Conservation (phyloP, 306 rosid genomes). For the Begonia masoniana region DNA sequence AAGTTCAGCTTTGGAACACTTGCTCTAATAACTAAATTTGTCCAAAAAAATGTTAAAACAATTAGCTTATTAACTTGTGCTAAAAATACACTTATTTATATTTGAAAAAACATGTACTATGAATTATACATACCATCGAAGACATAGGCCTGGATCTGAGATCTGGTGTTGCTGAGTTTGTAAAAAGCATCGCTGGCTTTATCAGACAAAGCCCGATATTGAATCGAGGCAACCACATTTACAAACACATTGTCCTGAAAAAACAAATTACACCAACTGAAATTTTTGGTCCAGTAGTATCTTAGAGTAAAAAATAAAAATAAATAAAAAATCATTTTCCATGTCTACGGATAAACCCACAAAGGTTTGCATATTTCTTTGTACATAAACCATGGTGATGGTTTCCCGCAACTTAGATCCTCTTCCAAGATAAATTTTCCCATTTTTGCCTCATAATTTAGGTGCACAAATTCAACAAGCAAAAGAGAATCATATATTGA, state of each 20-base stretch:
- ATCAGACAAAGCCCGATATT: slow-evolving; percentile 66
- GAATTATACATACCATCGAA: slow-evolving; percentile 46
- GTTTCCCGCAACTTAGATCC: slow-evolving; percentile 42
- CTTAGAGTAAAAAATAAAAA: background rate
- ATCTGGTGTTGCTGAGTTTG: slow-evolving; percentile 22
- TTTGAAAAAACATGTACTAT: too few relatives aligned
- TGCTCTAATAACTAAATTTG: slow-evolving; percentile 56
- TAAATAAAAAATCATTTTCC: background rate
- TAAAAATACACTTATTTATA: too few relatives aligned
- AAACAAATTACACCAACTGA: too few relatives aligned
- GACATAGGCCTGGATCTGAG: slow-evolving; percentile 78
- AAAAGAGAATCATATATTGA: too few relatives aligned
- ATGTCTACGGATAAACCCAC: slow-evolving; percentile 3
- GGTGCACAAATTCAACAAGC: too few relatives aligned
- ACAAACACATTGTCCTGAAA: slow-evolving; percentile 79
- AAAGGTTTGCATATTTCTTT: slow-evolving; percentile 9
- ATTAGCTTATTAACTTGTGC: too few relatives aligned
- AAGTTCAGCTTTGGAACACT: slow-evolving; percentile 67
- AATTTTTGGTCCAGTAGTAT: too few relatives aligned
- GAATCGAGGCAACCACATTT: slow-evolving; percentile 75
- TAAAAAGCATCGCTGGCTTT: too few relatives aligned
- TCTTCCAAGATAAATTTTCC: background rate
- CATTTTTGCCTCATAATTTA: background rate
- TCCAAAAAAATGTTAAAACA: too few relatives aligned
- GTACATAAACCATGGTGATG: slow-evolving; percentile 53